phyloP scores from a whole-genome alignment of 768 basidiomycete species.

The Lactarius hatsudake region DNA sequence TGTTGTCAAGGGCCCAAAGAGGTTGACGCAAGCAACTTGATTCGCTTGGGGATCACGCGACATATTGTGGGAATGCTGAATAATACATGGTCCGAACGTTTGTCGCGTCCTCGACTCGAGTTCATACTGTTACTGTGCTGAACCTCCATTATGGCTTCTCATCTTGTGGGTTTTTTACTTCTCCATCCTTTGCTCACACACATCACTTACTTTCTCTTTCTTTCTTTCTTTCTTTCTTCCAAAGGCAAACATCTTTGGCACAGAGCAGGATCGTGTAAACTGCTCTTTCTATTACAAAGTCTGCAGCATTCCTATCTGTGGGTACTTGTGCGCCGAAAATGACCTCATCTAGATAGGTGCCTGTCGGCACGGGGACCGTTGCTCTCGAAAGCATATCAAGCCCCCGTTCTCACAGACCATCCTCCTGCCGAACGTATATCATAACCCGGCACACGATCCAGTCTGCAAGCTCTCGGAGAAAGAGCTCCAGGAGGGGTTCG shows the following conservation, averaged over 20 bases:
- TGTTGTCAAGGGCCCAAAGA: too few relatives aligned
- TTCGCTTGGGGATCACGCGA: not conserved
- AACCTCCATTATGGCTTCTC: conserved; percentile 55
- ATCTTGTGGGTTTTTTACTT: conserved; percentile 54
- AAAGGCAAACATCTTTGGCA: conserved; percentile 94
- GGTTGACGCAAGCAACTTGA: too few relatives aligned
- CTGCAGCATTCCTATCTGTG: conserved; percentile 29
- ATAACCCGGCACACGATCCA: conserved; percentile 94
- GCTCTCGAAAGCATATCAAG: conserved; percentile 97
- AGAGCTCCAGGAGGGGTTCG: conserved; percentile 88
- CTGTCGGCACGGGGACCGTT: conserved; percentile 96
- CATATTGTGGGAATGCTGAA: conserved; percentile 22
- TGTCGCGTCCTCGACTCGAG: not conserved
- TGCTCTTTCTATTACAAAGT: conserved; percentile 99
- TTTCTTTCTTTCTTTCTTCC: conserved; percentile 8
- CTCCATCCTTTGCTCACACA: not conserved
- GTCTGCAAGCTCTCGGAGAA: conserved; percentile 84
- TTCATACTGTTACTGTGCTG: not conserved
- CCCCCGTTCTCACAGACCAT: conserved; percentile 98
- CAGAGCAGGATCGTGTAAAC: conserved; percentile 93
- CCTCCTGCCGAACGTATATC: conserved; percentile 94
- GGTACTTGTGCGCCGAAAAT: conserved; percentile 9
- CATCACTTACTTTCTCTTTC: not conserved
- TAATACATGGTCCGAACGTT: not conserved
- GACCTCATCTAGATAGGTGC: conserved; percentile 79